A percentile compares a stretch with the other conserved stretches of the same genome.
phyloP scores from a whole-genome alignment of 1,139 yeast genomes.

The Taphrina communis region DNA sequence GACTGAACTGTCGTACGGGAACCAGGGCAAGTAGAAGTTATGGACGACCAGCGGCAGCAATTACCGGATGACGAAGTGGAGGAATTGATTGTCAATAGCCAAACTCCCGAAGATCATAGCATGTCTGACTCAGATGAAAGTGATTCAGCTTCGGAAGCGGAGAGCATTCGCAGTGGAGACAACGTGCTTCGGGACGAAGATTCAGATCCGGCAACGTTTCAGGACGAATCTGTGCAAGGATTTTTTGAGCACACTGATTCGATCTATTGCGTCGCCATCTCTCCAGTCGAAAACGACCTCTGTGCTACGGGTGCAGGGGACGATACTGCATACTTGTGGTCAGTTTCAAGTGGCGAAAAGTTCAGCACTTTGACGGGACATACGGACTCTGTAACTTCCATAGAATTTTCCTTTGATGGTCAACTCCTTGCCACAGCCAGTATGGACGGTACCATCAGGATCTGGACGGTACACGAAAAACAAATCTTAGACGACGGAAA shows the following conservation, averaged over 20 bases:
- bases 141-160: background rate
- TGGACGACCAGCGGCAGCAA: background rate
- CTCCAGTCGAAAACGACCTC: slow-evolving; percentile 81
- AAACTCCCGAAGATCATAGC: slow-evolving; percentile 5
- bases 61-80: slow-evolving; percentile 36
- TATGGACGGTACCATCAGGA: slow-evolving; percentile 85
- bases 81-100: slow-evolving; percentile 27
- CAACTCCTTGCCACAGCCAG: slow-evolving; percentile 83
- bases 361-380: slow-evolving; percentile 56
- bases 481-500: slow-evolving; percentile 66
- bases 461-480: slow-evolving; percentile 55
- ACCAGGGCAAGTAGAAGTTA: background rate
- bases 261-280: slow-evolving; percentile 74
- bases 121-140: slow-evolving; percentile 32
- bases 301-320: slow-evolving; percentile 88
- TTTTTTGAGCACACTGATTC: slow-evolving; percentile 89
- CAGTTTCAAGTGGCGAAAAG: slow-evolving; percentile 44
- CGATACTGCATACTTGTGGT: slow-evolving; percentile 87
- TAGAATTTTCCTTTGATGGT: slow-evolving; percentile 85
- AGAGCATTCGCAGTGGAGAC: slow-evolving; percentile 14
- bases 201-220: slow-evolving; percentile 53
- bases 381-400: slow-evolving; percentile 84
- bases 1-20: background rate
- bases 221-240: slow-evolving; percentile 86
- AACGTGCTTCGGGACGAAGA: background rate